Conservation (phyloP, 176 grass and related monocot species). For the Phragmites australis region DNA sequence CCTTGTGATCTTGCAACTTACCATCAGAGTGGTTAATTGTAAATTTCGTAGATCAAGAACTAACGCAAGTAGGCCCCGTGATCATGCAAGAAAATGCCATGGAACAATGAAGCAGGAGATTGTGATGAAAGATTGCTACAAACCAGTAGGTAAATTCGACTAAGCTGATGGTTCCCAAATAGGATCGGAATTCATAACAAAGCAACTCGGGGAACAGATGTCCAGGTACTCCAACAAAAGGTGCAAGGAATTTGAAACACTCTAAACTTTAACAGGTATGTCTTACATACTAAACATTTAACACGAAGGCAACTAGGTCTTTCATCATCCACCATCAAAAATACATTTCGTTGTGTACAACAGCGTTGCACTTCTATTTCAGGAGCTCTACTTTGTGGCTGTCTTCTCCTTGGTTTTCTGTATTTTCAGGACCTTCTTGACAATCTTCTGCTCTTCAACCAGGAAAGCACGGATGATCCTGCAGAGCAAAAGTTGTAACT, state of each 20-base stretch:
- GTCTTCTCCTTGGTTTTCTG: conserved; percentile 85
- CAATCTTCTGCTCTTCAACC: conserved; percentile 91
- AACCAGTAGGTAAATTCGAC: conserved; percentile 21
- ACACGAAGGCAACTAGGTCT: conserved; percentile 41
- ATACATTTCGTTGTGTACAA: conserved; percentile 48
- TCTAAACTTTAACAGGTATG: conserved; percentile 50
- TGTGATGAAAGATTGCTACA: not conserved
- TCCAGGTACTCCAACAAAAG: conserved; percentile 42
- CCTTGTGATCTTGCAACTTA: too few relatives aligned
- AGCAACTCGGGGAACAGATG: conserved; percentile 45
- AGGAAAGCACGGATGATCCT: conserved; percentile 83
- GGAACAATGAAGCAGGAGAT: not conserved
- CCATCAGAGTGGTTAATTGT: too few relatives aligned
- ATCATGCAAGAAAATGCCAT: not conserved
- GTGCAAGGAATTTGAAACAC: conserved; percentile 19
- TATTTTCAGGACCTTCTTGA: conserved; percentile 93
- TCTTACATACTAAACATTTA: conserved; percentile 51
- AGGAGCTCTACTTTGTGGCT: conserved; percentile 49
- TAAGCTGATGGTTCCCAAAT: conserved; percentile 23
- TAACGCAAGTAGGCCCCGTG: too few relatives aligned
- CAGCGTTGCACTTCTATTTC: conserved; percentile 21
- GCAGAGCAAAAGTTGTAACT: conserved; percentile 14
- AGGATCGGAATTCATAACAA: conserved; percentile 39
- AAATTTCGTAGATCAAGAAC: too few relatives aligned
- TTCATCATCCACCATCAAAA: conserved; percentile 45